Percentiles rank a stretch among this genome's conserved stretches.
Conservation (phyloP, 768 basidiomycete genomes). For the Terana coerulea region DNA sequence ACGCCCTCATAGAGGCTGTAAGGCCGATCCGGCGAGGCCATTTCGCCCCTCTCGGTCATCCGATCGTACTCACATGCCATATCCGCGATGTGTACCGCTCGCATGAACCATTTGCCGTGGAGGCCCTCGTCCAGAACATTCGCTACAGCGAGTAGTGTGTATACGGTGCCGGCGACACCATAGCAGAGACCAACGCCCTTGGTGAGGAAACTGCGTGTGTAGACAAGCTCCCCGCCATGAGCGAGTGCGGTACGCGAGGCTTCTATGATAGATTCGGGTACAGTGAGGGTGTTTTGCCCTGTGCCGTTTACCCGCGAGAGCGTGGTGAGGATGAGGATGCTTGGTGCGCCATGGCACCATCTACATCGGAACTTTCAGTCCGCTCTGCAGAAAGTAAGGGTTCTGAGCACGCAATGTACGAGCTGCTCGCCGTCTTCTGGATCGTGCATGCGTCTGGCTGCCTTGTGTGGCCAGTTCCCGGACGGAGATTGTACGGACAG, state of each 20-base stretch:
- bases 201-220: conserved; percentile 43
- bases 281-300: conserved; percentile 18
- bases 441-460: conserved; percentile 14
- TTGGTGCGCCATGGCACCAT: conserved; percentile 61
- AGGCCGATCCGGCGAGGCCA: conserved; percentile 46
- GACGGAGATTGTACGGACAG: conserved; percentile 38
- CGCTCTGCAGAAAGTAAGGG: background rate
- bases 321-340: conserved; percentile 44
- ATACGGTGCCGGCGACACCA: conserved; percentile 52
- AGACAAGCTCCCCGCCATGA: conserved; percentile 41
- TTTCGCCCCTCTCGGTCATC: conserved; percentile 35
- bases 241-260: conserved; percentile 32
- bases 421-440: conserved; percentile 31
- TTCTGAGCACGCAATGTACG: conserved; percentile 40
- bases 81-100: conserved; percentile 46
- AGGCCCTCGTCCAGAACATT: conserved; percentile 33
- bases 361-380: conserved; percentile 23
- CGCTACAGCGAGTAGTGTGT: conserved; percentile 46
- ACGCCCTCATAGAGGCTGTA: conserved; percentile 58
- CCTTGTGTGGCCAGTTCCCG: conserved; percentile 54
- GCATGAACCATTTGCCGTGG: conserved; percentile 27
- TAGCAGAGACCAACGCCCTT: conserved; percentile 63
- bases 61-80: conserved; percentile 35
- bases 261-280: conserved; percentile 23
- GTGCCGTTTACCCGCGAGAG: conserved; percentile 28